Conservation (phyloP, 2,329 filamentous ascomycete species). For the Colletotrichum musae region DNA sequence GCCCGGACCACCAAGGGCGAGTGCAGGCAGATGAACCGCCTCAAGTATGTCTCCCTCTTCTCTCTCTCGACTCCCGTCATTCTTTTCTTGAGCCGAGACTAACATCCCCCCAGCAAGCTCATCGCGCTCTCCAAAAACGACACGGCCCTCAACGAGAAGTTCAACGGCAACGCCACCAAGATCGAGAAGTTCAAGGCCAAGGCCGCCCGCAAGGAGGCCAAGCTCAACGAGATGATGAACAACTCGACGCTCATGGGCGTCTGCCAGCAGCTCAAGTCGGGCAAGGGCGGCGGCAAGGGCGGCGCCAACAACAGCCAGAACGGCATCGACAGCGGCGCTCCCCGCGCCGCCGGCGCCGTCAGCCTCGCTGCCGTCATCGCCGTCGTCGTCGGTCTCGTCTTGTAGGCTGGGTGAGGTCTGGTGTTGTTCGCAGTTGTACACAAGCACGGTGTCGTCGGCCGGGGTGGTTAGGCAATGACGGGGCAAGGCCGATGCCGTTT, state of each 20-base stretch:
- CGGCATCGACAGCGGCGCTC: slow-evolving; percentile 35
- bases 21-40: slow-evolving; percentile 30
- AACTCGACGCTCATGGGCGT: slow-evolving; percentile 52
- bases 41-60: slow-evolving; percentile 11
- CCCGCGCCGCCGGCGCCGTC: slow-evolving; percentile 28
- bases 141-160: slow-evolving; percentile 47
- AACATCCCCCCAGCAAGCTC: slow-evolving; percentile 28
- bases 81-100: neutral
- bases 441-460: neutral
- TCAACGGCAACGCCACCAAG: slow-evolving; percentile 53
- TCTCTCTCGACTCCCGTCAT: no score
- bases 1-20: slow-evolving; percentile 29
- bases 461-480: no score
- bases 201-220: slow-evolving; percentile 37
- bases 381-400: slow-evolving; percentile 34
- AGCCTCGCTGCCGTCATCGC: slow-evolving; percentile 32
- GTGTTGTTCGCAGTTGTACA: slow-evolving; percentile 4
- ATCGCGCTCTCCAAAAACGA: slow-evolving; percentile 42
- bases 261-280: slow-evolving; percentile 39
- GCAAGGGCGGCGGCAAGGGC: slow-evolving; percentile 19
- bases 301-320: slow-evolving; percentile 30
- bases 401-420: slow-evolving; percentile 12
- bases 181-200: slow-evolving; percentile 51
- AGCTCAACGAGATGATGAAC: slow-evolving; percentile 45
- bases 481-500: slow-evolving; percentile 9